A percentile compares a stretch with the other conserved stretches of the same genome.
phyloP scores from a whole-genome alignment of 108 stramenopile genomes.

The Schizochytrium sp. region DNA sequence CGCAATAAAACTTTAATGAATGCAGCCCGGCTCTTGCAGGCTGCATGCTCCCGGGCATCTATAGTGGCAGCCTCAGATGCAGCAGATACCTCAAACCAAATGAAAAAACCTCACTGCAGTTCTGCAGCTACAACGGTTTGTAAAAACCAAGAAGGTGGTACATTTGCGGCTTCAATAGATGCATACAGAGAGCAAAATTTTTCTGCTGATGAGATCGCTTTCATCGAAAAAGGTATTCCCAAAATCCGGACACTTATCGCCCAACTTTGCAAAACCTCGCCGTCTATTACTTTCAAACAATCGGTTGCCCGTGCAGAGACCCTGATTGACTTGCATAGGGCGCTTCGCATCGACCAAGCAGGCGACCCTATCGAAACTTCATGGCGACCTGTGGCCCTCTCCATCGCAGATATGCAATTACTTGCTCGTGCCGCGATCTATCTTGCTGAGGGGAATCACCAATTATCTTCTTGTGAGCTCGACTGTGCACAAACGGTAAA shows the following conservation, averaged over 20 bases:
- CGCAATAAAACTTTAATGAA: background rate
- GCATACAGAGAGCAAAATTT: too few relatives aligned
- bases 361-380: background rate
- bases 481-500: background rate
- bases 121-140: background rate
- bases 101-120: too few relatives aligned
- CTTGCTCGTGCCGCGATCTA: background rate
- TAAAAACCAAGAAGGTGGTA: background rate
- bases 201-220: background rate
- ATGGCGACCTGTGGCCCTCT: background rate
- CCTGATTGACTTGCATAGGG: background rate
- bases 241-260: background rate
- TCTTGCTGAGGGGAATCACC: background rate
- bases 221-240: background rate
- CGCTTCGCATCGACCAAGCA: background rate
- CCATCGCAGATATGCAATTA: background rate
- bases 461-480: too few relatives aligned
- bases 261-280: background rate
- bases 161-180: too few relatives aligned
- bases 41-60: background rate
- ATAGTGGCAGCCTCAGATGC: background rate
- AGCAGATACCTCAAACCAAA: background rate
- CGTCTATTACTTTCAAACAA: background rate
- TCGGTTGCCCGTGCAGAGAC: background rate
- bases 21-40: constrained; percentile 23